Evolutionary conservation across 1,284 basidiomycete genomes (phyloP), one percentile per base, ranked within the genome.

Genomic region (Fomitopsis palustris): DNA sequence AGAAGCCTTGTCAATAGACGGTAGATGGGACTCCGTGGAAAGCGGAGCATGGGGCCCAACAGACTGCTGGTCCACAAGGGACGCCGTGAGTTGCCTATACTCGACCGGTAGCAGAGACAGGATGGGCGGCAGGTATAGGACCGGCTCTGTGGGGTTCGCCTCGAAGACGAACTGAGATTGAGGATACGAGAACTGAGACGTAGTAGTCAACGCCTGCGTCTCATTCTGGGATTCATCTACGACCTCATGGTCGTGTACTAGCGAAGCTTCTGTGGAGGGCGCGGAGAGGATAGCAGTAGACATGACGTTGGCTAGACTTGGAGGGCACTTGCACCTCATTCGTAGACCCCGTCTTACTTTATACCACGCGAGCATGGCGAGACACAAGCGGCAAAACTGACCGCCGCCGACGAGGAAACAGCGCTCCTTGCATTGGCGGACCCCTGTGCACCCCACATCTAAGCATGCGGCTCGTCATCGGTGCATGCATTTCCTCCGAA

Each of bases 1-100:
- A 2, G 91, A 93, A 2, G 85, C 88, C 0, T 87, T 84, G 68
- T 95, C 92, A 53, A 96, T 94, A 62, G 89, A 76, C 0, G 94
- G 93, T 1, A 96, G 78, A 31, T 85, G 87, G 0, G 90, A 88
- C 64, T 85, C 80, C 9, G 93, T 94, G 19, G 81, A 73, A 41
- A 88, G 65, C 7, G 72, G 70, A 0, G 75, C 21, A 17, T 37
- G n/a, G 10, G 9, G 49, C 31, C 75, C 31, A 73, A 67, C 25
- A 74, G 69, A 14, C 65, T 61, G 21, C 68, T 47, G 9, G 3
- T 42, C 31, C 38, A 19, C 4, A 37, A 49, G 47, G 14, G 49
- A 25, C n/a, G 25, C 12, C 2, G 35, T 19, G 19, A 38, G 51
- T 23, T 39, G 56, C 47, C 35, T 41, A 53, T 65, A 64, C 8